Conservation (phyloP, 2,329 filamentous ascomycete genomes). For the Fusarium buharicum region DNA sequence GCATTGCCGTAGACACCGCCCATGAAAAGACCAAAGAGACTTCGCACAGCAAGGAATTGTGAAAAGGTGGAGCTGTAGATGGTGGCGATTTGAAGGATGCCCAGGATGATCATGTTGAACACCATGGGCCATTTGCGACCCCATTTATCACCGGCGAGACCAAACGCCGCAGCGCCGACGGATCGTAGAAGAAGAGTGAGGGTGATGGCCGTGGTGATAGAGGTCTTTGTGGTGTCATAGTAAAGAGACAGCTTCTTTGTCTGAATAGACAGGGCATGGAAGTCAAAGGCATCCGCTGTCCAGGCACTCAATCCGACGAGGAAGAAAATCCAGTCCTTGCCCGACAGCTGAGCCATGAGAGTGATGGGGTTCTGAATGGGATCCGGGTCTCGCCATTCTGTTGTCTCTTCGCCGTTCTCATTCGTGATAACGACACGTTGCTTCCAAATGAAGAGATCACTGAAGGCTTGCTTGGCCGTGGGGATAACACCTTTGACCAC, state of each 20-base stretch:
- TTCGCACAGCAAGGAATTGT: conserved; percentile 79
- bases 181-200: conserved; percentile 79
- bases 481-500: conserved; percentile 72
- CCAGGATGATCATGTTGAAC: conserved; percentile 78
- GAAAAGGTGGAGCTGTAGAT: conserved; percentile 78
- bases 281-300: conserved; percentile 86
- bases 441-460: conserved; percentile 78
- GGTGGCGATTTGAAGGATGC: conserved; percentile 75
- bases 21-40: conserved; percentile 82
- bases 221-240: conserved; percentile 65
- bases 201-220: conserved; percentile 79
- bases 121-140: conserved; percentile 89
- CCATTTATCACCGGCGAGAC: conserved; percentile 80
- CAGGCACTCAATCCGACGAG: conserved; percentile 78
- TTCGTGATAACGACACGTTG: conserved; percentile 76
- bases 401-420: conserved; percentile 70
- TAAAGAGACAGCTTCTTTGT: conserved; percentile 73
- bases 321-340: conserved; percentile 79
- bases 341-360: conserved; percentile 71
- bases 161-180: conserved; percentile 79
- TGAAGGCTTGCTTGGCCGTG: conserved; percentile 71
- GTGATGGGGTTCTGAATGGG: conserved; percentile 76
- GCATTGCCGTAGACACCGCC: conserved; percentile 83
- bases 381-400: conserved; percentile 75
- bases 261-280: conserved; percentile 82